Base-by-base conservation (phyloP, 2,329 filamentous ascomycete genomes). In the Talaromyces rugulosus region DNA sequence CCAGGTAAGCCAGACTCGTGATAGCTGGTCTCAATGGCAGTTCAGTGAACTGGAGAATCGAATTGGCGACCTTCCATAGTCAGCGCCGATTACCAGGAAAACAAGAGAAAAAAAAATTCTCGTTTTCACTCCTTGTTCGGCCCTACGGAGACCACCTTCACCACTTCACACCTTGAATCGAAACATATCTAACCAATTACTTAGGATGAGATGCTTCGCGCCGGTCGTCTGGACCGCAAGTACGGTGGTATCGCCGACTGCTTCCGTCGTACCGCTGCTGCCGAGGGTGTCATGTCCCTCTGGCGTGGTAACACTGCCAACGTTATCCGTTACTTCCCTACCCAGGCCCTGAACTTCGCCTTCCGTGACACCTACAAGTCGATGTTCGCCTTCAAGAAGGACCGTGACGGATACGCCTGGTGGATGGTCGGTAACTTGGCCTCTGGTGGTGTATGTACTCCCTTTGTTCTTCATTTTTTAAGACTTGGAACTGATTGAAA, bases 341-440 rank as follows among this genome's bases (percentile, higher is more conserved):
- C 95, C 82, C 95, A 99, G 89, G 95, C 95, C 77, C 87, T 99
- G 82, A 99, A 99, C 93, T 99, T 99, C 80, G 95, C 95, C 81
- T 99, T 99, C 95, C 95, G 95, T 83, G 95, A 99, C 84, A 97
- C 96, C 89, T 99, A 97, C 92, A 99, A 99, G 92, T 87, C 90
- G 79, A 96, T 99, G 93, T 99, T 99, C 89, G 91, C 92, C 80
- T 99, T 92, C 92, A 99, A 98, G 92, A 98, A 98, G 91, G 95
- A 99, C 69, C 89, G 89, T 84, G 95, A 99, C 82, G 95, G 95
- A 78, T 99, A 99, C 83, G 86, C 83, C 80, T 92, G 93, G 90
- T 99, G 95, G 95, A 98, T 99, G 95, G 87, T 86, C 72, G 95
- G 95, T 88, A 99, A 99, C 92, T 86, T 99, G 84, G 95, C 95